Evolutionary conservation across 2,329 filamentous ascomycete species (phyloP), one percentile per base, ranked within the genome.

Genomic region (Fusarium citri): DNA sequence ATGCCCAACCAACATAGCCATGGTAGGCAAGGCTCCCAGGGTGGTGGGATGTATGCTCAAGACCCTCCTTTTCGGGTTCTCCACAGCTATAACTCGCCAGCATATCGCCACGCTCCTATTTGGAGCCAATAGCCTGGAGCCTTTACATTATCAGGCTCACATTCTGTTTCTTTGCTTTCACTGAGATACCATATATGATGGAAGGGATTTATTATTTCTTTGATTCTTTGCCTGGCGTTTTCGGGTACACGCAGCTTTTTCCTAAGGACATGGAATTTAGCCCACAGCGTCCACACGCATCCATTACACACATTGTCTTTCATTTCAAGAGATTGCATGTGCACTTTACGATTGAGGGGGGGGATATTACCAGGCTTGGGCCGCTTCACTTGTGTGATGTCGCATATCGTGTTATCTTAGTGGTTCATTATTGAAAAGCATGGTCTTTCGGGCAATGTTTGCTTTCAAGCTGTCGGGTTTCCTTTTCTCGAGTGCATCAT

Each of bases 11-110:
- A 66, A 22, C 31, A 43, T 4, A 40, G 22, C 22, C 71, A 75
- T 49, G 43, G 64, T 48, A 62, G 66, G 37, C 50, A 61, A 20
- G 48, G 30, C 46, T 72, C 68, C 7, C 68, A 73, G 41, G 64
- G 74, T 14, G 64, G 75, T 12, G 55, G 64, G 5, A 46, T 60
- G 37, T 50, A 68, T 16, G 54, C 55, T 15, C 71, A 70, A 49
- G 69, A 77, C 30, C 75, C 77, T 15, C 85, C 84, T 11, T 88
- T 85, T 64, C 84, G 86, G 2, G 80, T 88, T 14, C 78, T 88
- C 11, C 87, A 88, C 76, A 88, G 86, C 76, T 88, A 88, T 71
- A 87, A 88, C 72, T 87, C 86, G 6, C 86, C 86, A 8, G 85
- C 86, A 8, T 88, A 89, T 71, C 82, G 82, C 28, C 81, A 84